These are phyloP conservation scores for Panaeolus papilionaceus DNA, from an alignment of 768 basidiomycete genomes.

Conservation along the genomic window DNA sequence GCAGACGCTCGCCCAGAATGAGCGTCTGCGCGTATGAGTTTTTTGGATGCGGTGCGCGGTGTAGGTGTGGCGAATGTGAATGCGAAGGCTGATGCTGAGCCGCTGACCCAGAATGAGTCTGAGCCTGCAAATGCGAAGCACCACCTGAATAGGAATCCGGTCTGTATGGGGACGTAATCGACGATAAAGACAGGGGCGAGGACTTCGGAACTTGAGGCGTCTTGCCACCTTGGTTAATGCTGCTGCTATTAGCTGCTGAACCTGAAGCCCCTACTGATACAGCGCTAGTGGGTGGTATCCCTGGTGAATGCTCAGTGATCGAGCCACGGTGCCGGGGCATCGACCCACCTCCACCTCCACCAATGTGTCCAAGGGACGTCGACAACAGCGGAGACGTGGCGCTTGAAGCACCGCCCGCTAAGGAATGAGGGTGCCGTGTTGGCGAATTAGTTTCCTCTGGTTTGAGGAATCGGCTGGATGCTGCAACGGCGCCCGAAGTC, in stretches of 20 bases:
- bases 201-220: slow-evolving; percentile 30
- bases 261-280: slow-evolving; percentile 24
- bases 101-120: slow-evolving; percentile 13
- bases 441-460: slow-evolving; percentile 27
- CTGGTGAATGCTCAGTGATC: slow-evolving; percentile 4
- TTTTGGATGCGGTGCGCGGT: slow-evolving; percentile 56
- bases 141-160: slow-evolving; percentile 25
- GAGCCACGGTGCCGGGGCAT: slow-evolving; percentile 11
- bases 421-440: slow-evolving; percentile 25
- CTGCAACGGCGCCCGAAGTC: not conserved
- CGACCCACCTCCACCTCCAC: slow-evolving; percentile 1
- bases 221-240: slow-evolving; percentile 25
- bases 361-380: slow-evolving; percentile 24
- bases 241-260: slow-evolving; percentile 32
- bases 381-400: slow-evolving; percentile 31
- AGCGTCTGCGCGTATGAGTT: slow-evolving; percentile 82
- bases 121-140: slow-evolving; percentile 21
- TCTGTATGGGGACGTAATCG: slow-evolving; percentile 48
- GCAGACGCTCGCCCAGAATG: slow-evolving; percentile 82
- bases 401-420: slow-evolving; percentile 22
- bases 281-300: slow-evolving; percentile 6
- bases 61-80: slow-evolving; percentile 10
- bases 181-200: slow-evolving; percentile 45
- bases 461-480: slow-evolving; percentile 29
- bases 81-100: slow-evolving; percentile 13